phyloP scores from a whole-genome alignment of 2,329 filamentous ascomycete species.

The Phialocephala sp. region DNA sequence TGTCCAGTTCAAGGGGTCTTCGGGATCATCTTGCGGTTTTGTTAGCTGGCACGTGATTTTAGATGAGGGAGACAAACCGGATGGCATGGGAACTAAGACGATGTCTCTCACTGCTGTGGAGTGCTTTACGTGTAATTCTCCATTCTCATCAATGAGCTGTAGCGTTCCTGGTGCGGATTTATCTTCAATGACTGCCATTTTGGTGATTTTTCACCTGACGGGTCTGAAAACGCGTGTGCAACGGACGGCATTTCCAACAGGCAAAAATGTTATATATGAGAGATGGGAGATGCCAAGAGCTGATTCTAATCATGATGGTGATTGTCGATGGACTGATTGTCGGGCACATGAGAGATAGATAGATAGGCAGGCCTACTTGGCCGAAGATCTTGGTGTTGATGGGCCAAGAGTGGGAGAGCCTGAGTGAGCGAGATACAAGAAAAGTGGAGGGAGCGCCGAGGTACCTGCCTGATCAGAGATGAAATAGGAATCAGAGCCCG shows the following conservation, averaged over 20 bases:
- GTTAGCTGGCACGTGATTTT: not conserved
- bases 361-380: constrained; percentile 6
- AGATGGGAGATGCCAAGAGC: not conserved
- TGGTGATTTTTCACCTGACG: constrained; percentile 2
- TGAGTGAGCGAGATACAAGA: not conserved
- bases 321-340: not conserved
- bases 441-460: not conserved
- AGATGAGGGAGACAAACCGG: constrained; percentile 23
- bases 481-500: not conserved
- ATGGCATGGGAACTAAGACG: constrained; percentile 41
- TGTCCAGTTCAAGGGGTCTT: constrained; percentile 48
- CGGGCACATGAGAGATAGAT: not conserved
- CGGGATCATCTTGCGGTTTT: constrained; percentile 40
- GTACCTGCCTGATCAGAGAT: not conserved
- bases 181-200: constrained; percentile 30
- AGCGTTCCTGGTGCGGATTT: constrained; percentile 38
- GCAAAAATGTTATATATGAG: not conserved
- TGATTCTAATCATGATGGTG: not conserved
- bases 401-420: not conserved
- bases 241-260: not conserved
- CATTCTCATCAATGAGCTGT: constrained; percentile 40
- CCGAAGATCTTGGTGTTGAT: not conserved
- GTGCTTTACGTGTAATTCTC: constrained; percentile 33
- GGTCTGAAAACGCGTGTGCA: not conserved
- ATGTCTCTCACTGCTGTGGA: constrained; percentile 36